Base-by-base conservation (phyloP, 148 eudicot genomes). In the Silene latifolia region DNA sequence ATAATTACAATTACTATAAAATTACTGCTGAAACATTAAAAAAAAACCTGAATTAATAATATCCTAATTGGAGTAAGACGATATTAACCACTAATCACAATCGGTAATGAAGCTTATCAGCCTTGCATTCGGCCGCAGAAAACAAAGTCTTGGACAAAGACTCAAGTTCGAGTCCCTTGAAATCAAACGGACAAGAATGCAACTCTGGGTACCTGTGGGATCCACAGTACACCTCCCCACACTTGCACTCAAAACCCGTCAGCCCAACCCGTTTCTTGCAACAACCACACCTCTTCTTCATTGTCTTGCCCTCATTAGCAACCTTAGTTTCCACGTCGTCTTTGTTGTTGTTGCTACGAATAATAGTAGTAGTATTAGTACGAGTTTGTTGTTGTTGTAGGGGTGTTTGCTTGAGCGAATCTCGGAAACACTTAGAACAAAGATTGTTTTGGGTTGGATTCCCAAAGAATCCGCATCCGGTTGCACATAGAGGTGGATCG, bases 191-290 rank as follows among this genome's bases (percentile, higher is more conserved):
- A 65, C 91, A 88, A 0, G 69, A 79, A 61, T 88, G 89, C 66
- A 63, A 54, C 76, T 86, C 91, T 18, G 91, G 86, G 65, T 85
- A 84, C 80, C 91, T 71, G 27, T 85, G 88, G 13, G 80, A 18
- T 69, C 86, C 83, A 63, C 89, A 88, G 29, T 75, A 88, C 46
- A 81, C 74, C n/a, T 63, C 44, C 57, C 84, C 92, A 29, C 92
- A 88, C 79, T 76, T 72, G 76, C 92, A 88, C 60, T 65, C 77
- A 44, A 87, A 86, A 25, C 92, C 89, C 24, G 79, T 78, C 53
- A 89, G 32, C 44, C 92, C 92, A 21, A 87, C 89, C 58, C 84
- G 82, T 76, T 81, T 80, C 65, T 82, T 76, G 48, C 92, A 27
- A 27, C 72, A 19, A 64, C 44, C 63, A 51, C 92, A 89, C 76